phyloP scores from a whole-genome alignment of 2,329 filamentous ascomycete species.

The Phoma sp. region DNA sequence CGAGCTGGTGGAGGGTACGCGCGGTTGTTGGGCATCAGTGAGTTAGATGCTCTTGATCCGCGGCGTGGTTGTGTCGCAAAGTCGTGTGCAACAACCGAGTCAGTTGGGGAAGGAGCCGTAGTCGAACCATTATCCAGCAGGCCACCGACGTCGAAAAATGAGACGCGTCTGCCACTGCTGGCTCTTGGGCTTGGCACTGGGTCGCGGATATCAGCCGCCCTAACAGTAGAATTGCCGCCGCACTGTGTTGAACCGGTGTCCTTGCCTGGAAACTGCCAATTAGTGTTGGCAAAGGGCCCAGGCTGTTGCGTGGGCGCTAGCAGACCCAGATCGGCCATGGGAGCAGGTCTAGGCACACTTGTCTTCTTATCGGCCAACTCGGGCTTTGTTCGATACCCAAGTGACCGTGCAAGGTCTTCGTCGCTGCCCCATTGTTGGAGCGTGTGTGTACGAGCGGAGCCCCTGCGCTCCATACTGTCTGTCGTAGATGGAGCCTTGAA shows the following conservation, averaged over 20 bases:
- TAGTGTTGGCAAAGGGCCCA: conserved; percentile 35
- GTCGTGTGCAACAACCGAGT: conserved; percentile 49
- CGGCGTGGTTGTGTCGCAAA: conserved; percentile 47
- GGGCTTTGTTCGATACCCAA: conserved; percentile 72
- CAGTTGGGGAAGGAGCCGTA: conserved; percentile 39
- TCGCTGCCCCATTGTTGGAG: conserved; percentile 83
- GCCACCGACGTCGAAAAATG: conserved; percentile 86
- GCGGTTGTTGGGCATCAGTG: conserved; percentile 30
- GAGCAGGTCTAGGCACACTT: conserved; percentile 50
- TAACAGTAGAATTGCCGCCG: conserved; percentile 32
- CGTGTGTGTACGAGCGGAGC: conserved; percentile 67
- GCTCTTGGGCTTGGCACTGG: conserved; percentile 46
- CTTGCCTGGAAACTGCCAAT: conserved; percentile 43
- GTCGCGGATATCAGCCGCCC: conserved; percentile 35
- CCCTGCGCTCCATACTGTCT: conserved; percentile 62
- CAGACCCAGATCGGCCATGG: conserved; percentile 38
- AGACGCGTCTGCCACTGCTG: conserved; percentile 63
- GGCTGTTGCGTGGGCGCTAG: conserved; percentile 28
- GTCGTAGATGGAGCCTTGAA: conserved; percentile 66
- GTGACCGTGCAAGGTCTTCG: conserved; percentile 81
- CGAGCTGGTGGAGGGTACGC: conserved; percentile 33
- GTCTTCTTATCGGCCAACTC: conserved; percentile 54
- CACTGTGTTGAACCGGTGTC: conserved; percentile 23
- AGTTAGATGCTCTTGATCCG: conserved; percentile 40
- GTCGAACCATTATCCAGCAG: conserved; percentile 64